A percentile compares a stretch with the other conserved stretches of the same genome.
These are phyloP conservation scores for Kwoniella shivajii DNA, from an alignment of 1,284 basidiomycete species.

Conservation along the genomic window DNA sequence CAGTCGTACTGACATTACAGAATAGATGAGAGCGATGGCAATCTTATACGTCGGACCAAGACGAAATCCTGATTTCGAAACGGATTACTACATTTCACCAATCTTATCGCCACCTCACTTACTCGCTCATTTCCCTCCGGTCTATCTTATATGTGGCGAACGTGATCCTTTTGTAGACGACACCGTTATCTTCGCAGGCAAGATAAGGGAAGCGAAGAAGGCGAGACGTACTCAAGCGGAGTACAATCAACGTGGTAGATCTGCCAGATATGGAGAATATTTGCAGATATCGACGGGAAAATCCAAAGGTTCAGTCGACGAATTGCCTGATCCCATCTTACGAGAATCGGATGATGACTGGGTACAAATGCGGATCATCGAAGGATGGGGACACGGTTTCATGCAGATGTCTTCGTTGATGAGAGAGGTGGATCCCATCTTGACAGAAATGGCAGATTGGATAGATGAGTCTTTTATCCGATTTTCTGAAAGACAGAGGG, in stretches of 20 bases:
- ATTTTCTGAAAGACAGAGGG: slow-evolving; percentile 35
- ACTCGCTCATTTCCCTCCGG: slow-evolving; percentile 88
- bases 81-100: slow-evolving; percentile 93
- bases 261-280: slow-evolving; percentile 52
- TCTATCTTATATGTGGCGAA: slow-evolving; percentile 90
- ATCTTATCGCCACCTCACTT: slow-evolving; percentile 81
- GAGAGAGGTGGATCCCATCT: slow-evolving; percentile 70
- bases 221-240: slow-evolving; percentile 67
- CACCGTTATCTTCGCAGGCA: slow-evolving; percentile 88
- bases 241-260: slow-evolving; percentile 33
- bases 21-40: slow-evolving; percentile 95
- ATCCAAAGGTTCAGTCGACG: slow-evolving; percentile 25
- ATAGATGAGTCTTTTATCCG: slow-evolving; percentile 75
- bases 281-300: slow-evolving; percentile 57
- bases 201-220: slow-evolving; percentile 87
- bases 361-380: slow-evolving; percentile 89
- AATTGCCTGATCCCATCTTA: slow-evolving; percentile 56
- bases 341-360: slow-evolving; percentile 85
- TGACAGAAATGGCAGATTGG: slow-evolving; percentile 90
- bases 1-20: slow-evolving; percentile 1
- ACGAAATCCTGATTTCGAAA: slow-evolving; percentile 86
- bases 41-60: slow-evolving; percentile 94
- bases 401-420: slow-evolving; percentile 90
- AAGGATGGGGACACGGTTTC: slow-evolving; percentile 91
- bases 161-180: slow-evolving; percentile 97